Conservation (phyloP, 2,329 filamentous ascomycete species). For the Mariannaea sp. region DNA sequence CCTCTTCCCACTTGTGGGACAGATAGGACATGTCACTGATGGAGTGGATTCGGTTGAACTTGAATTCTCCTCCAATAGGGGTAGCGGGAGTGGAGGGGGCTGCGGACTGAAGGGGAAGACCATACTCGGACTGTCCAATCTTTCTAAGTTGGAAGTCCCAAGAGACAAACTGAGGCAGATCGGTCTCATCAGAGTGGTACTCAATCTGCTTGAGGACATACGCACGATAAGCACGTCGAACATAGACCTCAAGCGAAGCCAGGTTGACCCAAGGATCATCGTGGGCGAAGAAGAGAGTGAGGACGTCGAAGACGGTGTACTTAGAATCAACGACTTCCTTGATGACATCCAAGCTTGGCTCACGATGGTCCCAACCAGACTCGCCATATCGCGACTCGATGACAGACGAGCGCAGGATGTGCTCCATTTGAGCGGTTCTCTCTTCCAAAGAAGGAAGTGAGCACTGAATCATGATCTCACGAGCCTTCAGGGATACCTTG, state of each 20-base stretch:
- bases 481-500: constrained; percentile 96
- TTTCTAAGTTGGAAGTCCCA: constrained; percentile 98
- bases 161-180: constrained; percentile 74
- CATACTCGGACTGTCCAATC: constrained; percentile 89
- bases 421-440: constrained; percentile 95
- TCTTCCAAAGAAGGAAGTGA: constrained; percentile 95
- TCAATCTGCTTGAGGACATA: constrained; percentile 89
- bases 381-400: constrained; percentile 97
- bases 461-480: constrained; percentile 96
- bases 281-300: constrained; percentile 94
- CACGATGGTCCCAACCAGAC: constrained; percentile 93
- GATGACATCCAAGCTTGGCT: constrained; percentile 86
- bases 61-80: constrained; percentile 61
- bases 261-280: constrained; percentile 92
- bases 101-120: constrained; percentile 76
- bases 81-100: constrained; percentile 85
- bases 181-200: constrained; percentile 80
- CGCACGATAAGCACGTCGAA: constrained; percentile 94
- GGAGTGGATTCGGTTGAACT: constrained; percentile 84
- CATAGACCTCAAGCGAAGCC: constrained; percentile 93
- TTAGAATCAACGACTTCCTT: constrained; percentile 99
- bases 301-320: constrained; percentile 96
- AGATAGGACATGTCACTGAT: constrained; percentile 97
- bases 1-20: constrained; percentile 70
- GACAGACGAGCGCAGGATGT: constrained; percentile 93